A percentile compares a stretch with the other conserved stretches of the same genome.
phyloP scores from a whole-genome alignment of 495 filamentous ascomycete species.

The Aspergillus ostianus region DNA sequence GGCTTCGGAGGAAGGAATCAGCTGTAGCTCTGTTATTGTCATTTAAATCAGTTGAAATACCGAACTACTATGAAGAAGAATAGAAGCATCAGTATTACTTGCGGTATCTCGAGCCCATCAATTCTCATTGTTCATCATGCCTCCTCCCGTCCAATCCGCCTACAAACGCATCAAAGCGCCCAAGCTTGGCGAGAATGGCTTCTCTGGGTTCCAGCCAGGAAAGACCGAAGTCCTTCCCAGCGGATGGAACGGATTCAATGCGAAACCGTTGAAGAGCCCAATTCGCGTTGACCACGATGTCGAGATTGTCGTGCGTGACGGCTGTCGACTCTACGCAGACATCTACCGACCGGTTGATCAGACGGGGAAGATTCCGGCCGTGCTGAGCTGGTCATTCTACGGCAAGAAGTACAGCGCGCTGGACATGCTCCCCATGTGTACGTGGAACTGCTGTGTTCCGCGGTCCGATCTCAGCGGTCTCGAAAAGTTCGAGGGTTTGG shows the following conservation, averaged over 20 bases:
- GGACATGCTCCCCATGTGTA: conserved; percentile 27
- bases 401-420: conserved; percentile 36
- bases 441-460: conserved; percentile 28
- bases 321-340: conserved; percentile 31
- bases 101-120: too few relatives aligned
- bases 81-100: too few relatives aligned
- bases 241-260: conserved; percentile 31
- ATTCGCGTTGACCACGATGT: conserved; percentile 33
- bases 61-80: too few relatives aligned
- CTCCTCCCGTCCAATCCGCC: conserved; percentile 31
- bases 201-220: conserved; percentile 23
- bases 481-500: conserved; percentile 47
- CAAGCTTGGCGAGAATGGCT: conserved; percentile 29
- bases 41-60: too few relatives aligned
- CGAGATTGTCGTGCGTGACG: conserved; percentile 31
- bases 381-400: conserved; percentile 37
- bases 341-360: conserved; percentile 34
- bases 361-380: conserved; percentile 32
- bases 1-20: too few relatives aligned
- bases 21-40: too few relatives aligned
- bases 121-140: conserved; percentile 17
- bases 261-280: conserved; percentile 22
- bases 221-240: conserved; percentile 29
- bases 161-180: conserved; percentile 31
- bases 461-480: conserved; percentile 22